Base-by-base conservation (phyloP, 805 yeast species). In the Suhomyces canberraensis region DNA sequence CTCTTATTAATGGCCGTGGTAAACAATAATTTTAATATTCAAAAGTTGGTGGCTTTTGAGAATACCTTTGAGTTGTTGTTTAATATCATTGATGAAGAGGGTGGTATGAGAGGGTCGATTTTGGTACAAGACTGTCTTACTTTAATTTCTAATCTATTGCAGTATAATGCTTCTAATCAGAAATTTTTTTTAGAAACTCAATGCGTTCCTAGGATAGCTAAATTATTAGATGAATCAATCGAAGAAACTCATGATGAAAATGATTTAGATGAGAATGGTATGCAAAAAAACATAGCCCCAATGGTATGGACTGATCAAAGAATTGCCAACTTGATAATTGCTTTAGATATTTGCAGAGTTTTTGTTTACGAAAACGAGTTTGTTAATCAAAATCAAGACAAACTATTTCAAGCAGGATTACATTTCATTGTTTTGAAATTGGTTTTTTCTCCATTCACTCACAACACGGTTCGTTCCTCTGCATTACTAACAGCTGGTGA, bases 11-110 rank as follows among this genome's bases (percentile, higher is more conserved):
- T 84, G 81, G 82, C 89, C 8, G 70, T 93, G 3, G 95, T 81
- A 9, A 81, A 81, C 48, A 83, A 85, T 41, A 86, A 88, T 50
- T 78, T 81, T 41, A 91, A 87, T 56, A 80, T 91, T 21, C 98
- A 93, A 56, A 90, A 89, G 52, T 65, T 93, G 14, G 95, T 95
- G 8, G 98, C 95, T 0, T 93, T 93, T 54, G 97, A 93, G 56
- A 90, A 87, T 47, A 83, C 95, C 0, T 90, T 93, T 53, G 96
- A 88, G 43, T 78, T 73, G 42, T 61, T 89, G 9, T 90, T 91
- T 51, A 71, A 67, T n/a, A 83, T 93, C 11, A 79, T 91, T 16
- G 80, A 78, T 11, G 84, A 79, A 44, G 97, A 90, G 58, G 96
- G 96, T 21, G 95, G 95, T 3, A 72, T 88, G 11, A 73, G 89